Evolutionary conservation across 2,329 filamentous ascomycete genomes (phyloP).

Genomic region (Sarocladiaceae sp.): DNA sequence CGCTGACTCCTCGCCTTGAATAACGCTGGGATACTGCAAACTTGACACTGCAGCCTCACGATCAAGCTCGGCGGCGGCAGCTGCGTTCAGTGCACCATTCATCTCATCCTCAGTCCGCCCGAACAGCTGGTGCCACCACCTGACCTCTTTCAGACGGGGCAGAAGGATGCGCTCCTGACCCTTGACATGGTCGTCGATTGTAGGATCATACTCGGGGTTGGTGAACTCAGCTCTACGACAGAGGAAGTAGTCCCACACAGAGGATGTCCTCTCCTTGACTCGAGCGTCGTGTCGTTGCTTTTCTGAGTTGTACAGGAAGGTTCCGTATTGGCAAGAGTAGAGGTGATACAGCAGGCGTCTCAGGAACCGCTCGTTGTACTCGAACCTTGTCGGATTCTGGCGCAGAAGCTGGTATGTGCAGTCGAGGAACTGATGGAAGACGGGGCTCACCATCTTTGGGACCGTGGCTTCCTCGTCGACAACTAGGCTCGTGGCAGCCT

Average conservation of each 20-base stretch:
- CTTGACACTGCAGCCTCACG: conserved; percentile 29
- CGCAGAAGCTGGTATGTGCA: conserved; percentile 84
- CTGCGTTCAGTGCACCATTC: conserved; percentile 63
- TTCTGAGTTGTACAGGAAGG: conserved; percentile 92
- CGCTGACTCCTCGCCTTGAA: conserved; percentile 20
- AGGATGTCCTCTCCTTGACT: conserved; percentile 66
- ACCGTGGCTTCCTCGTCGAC: conserved; percentile 62
- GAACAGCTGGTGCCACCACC: conserved; percentile 91
- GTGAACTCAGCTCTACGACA: conserved; percentile 72
- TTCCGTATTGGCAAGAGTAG: conserved; percentile 94
- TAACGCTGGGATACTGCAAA: conserved; percentile 23
- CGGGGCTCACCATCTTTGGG: conserved; percentile 86
- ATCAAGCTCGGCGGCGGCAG: conserved; percentile 42
- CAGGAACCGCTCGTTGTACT: conserved; percentile 93
- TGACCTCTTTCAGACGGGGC: conserved; percentile 67
- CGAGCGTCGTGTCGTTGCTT: conserved; percentile 71
- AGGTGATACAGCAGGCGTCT: conserved; percentile 85
- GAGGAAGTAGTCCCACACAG: conserved; percentile 95
- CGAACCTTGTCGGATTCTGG: conserved; percentile 83
- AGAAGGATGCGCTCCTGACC: conserved; percentile 81
- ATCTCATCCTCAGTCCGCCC: conserved; percentile 85
- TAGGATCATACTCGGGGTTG: conserved; percentile 70
- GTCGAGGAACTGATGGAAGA: conserved; percentile 97
- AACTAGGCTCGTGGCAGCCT: conserved; percentile 31
- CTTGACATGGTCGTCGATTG: conserved; percentile 70